phyloP scores from a whole-genome alignment of 176 grass and related monocot genomes.

The Carex littledalei region DNA sequence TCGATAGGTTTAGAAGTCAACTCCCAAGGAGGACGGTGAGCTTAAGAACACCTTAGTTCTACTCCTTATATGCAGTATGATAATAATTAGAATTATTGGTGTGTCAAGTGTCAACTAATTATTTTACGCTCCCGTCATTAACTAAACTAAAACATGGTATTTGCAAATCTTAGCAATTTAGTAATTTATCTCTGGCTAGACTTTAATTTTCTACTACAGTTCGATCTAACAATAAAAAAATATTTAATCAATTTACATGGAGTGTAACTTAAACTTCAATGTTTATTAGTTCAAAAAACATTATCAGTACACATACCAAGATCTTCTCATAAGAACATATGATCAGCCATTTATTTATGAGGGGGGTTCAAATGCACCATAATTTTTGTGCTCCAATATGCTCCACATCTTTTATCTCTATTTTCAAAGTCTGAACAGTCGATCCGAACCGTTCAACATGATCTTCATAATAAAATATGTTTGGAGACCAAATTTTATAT shows the following conservation, averaged over 20 bases:
- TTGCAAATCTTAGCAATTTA: neutral
- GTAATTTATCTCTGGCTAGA: neutral
- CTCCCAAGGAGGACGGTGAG: too few species aligned
- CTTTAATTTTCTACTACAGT: neutral
- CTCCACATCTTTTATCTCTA: too few species aligned
- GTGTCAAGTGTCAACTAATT: too few species aligned
- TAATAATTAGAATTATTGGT: neutral
- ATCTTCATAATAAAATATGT: too few species aligned
- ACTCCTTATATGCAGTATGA: too few species aligned
- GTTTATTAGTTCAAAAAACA: neutral
- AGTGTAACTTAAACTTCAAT: neutral
- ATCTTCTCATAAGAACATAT: constrained; percentile 1
- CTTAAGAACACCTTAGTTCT: too few species aligned
- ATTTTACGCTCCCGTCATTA: neutral
- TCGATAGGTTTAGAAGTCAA: too few species aligned
- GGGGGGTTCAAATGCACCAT: too few species aligned
- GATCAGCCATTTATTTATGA: neutral
- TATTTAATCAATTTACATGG: neutral
- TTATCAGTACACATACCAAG: neutral
- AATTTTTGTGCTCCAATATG: too few species aligned
- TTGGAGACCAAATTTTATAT: too few species aligned
- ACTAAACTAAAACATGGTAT: neutral
- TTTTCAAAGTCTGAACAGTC: too few species aligned
- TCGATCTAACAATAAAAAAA: neutral
- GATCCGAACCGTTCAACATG: too few species aligned